Evolutionary conservation across 805 yeast genomes (phyloP).

Genomic region (Metschnikowia baotianmanensis): DNA sequence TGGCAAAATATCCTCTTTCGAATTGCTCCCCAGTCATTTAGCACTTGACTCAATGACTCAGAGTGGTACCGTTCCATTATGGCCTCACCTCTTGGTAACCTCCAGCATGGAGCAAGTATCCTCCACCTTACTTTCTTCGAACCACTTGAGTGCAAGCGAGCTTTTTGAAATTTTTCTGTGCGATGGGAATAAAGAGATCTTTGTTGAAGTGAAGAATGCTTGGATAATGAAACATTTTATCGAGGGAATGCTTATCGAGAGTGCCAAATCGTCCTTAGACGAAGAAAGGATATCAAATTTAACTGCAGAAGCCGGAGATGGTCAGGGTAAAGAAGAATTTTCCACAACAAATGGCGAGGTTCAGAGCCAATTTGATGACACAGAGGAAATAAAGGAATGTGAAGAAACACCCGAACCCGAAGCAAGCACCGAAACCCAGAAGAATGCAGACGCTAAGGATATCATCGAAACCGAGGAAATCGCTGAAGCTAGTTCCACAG

Average conservation of each 20-base stretch:
- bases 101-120: conserved; percentile 13
- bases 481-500: too few species aligned
- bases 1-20: neutral
- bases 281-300: too few species aligned
- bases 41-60: conserved; percentile 4
- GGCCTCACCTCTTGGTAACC: conserved; percentile 14
- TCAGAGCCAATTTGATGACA: too few species aligned
- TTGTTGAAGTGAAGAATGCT: conserved; percentile 27
- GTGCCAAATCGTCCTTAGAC: neutral
- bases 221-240: conserved; percentile 23
- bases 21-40: neutral
- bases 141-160: conserved; percentile 10
- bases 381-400: too few species aligned
- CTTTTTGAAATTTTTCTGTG: conserved; percentile 24
- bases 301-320: too few species aligned
- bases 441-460: too few species aligned
- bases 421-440: too few species aligned
- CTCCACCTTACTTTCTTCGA: conserved; percentile 8
- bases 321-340: too few species aligned
- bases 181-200: conserved; percentile 16
- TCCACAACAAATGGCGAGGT: too few species aligned
- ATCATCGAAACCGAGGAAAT: too few species aligned
- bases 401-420: neutral
- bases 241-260: neutral
- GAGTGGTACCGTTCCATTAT: conserved; percentile 12